phyloP scores from a whole-genome alignment of 169 alveolate species.

The Plasmodium coatneyi region DNA sequence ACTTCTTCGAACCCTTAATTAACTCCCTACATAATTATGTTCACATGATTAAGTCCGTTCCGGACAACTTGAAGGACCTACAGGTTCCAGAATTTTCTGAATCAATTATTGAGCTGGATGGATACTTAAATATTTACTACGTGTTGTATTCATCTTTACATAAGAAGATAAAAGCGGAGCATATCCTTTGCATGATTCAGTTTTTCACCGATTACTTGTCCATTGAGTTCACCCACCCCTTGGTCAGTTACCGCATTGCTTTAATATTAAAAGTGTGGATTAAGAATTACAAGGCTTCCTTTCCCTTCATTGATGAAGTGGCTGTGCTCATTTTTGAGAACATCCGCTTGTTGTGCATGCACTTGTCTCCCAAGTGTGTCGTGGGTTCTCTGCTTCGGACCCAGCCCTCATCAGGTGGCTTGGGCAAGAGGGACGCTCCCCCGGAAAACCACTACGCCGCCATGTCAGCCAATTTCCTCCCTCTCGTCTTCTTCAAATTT shows the following conservation, averaged over 20 bases:
- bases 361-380: constrained; percentile 9
- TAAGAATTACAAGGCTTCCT: constrained; percentile 35
- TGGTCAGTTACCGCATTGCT: constrained; percentile 55
- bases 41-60: constrained; percentile 18
- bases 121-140: constrained; percentile 56
- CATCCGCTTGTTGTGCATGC: constrained; percentile 11
- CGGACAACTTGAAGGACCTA: constrained; percentile 27
- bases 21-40: constrained; percentile 61
- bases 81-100: constrained; percentile 25
- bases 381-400: neutral
- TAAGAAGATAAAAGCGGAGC: constrained; percentile 51
- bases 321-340: constrained; percentile 42
- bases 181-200: constrained; percentile 50
- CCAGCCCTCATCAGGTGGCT: neutral
- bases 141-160: constrained; percentile 62
- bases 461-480: constrained; percentile 49
- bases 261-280: constrained; percentile 47
- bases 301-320: constrained; percentile 58
- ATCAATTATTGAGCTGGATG: constrained; percentile 45
- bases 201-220: constrained; percentile 30
- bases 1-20: constrained; percentile 64
- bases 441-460: constrained; percentile 21
- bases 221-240: constrained; percentile 37
- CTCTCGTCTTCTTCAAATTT: constrained; percentile 53
- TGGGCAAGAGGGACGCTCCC: neutral